Percentiles rank a stretch among this genome's conserved stretches.
Conservation (phyloP, 2,329 filamentous ascomycete species). For the Aspergillus pseudonomiae region DNA sequence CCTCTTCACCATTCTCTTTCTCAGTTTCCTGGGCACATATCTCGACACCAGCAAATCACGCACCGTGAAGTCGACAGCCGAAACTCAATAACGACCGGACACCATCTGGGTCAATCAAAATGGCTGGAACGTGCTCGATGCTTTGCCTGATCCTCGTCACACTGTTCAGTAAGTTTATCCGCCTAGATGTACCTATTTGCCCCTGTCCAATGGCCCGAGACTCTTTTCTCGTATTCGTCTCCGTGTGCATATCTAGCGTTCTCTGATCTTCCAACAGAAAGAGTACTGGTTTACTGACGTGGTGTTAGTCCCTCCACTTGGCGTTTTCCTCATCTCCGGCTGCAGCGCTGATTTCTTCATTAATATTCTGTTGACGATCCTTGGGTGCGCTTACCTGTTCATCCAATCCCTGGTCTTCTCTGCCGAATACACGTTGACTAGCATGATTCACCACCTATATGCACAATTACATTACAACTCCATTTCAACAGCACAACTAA, state of each 20-base stretch:
- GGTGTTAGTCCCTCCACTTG: slow-evolving; percentile 64
- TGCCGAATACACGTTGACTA: not conserved
- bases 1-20: slow-evolving; percentile 28
- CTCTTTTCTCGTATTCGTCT: not conserved
- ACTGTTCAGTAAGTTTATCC: slow-evolving; percentile 44
- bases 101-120: slow-evolving; percentile 17
- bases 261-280: not conserved
- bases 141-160: slow-evolving; percentile 51
- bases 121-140: slow-evolving; percentile 40
- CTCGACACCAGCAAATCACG: slow-evolving; percentile 16
- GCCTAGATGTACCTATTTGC: not conserved
- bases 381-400: slow-evolving; percentile 53
- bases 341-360: slow-evolving; percentile 67
- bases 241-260: not conserved
- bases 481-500: not conserved
- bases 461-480: not conserved
- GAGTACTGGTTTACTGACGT: not conserved
- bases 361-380: slow-evolving; percentile 67
- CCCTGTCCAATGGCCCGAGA: not conserved
- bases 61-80: slow-evolving; percentile 7
- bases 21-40: slow-evolving; percentile 30
- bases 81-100: not conserved
- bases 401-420: not conserved
- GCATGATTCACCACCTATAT: not conserved
- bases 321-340: slow-evolving; percentile 66